Conservation (phyloP, 768 basidiomycete genomes). For the Pulveroboletus sp. region DNA sequence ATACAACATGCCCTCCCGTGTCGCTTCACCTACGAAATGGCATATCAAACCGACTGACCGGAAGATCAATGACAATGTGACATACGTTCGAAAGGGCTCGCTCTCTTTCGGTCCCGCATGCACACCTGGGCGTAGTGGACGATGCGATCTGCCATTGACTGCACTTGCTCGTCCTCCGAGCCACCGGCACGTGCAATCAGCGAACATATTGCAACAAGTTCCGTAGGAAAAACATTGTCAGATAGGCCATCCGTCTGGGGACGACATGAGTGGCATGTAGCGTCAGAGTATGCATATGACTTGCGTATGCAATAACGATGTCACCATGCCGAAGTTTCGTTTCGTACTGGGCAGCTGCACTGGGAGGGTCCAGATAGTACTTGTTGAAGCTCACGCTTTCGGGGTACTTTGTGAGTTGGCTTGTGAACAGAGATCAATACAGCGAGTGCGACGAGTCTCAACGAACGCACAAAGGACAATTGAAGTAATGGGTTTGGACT, state of each 20-base stretch:
- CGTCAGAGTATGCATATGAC: slow-evolving; percentile 11
- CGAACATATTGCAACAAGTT: slow-evolving; percentile 68
- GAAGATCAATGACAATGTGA: neutral
- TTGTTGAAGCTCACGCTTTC: slow-evolving; percentile 4
- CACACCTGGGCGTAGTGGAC: slow-evolving; percentile 67
- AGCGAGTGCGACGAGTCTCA: neutral
- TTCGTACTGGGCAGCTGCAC: slow-evolving; percentile 43
- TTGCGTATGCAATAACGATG: slow-evolving; percentile 48
- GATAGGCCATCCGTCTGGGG: slow-evolving; percentile 53
- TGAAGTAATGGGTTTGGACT: slow-evolving; percentile 33
- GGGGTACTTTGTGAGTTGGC: slow-evolving; percentile 37
- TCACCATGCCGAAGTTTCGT: slow-evolving; percentile 52
- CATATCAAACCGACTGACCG: slow-evolving; percentile 4
- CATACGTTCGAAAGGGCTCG: slow-evolving; percentile 76
- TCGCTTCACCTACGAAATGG: slow-evolving; percentile 51
- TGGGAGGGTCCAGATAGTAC: slow-evolving; percentile 36
- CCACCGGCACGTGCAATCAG: slow-evolving; percentile 56
- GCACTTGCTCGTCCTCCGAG: slow-evolving; percentile 60
- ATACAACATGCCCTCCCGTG: slow-evolving; percentile 61
- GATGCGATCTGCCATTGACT: slow-evolving; percentile 69
- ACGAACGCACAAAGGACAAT: slow-evolving; percentile 30
- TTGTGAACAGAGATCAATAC: slow-evolving; percentile 8
- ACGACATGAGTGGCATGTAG: slow-evolving; percentile 2
- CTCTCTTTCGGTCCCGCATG: slow-evolving; percentile 63
- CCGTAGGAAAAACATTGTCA: slow-evolving; percentile 62